Evolutionary conservation across 2,329 filamentous ascomycete species (phyloP), one percentile per base, ranked within the genome.

Genomic region (Aspergillus latus): DNA sequence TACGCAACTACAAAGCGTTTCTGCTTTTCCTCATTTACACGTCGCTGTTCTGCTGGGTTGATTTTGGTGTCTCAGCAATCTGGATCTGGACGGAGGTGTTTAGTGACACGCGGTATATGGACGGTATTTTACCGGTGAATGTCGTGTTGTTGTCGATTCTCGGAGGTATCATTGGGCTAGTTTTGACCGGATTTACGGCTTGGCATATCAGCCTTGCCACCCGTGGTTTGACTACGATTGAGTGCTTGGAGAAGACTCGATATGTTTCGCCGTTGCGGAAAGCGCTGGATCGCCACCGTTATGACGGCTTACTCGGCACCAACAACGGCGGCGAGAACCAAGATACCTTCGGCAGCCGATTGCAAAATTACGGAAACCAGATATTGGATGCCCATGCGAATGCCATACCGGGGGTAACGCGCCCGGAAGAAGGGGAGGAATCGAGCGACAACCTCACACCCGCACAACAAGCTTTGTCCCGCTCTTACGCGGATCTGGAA

Each of bases 1-100:
- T 99, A 62, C 86, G 85, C 69, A 99, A 99, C 76, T 95, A 97
- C 81, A 99, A 99, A 76, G 83, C 92, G 0, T 99, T 99, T 71
- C 73, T 99, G 52, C 82, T 97, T 2, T 99, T 97, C 72, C 80
- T 99, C 28, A 83, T 92, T 54, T 97, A 99, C 73, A 91, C 90
- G 0, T 90, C 88, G 3, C 60, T 96, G 1, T 96, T 96, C 76
- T 92, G 89, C 76, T 86, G 91, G 78, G 84, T 89, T 66, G 84
- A 83, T 67, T 96, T 96, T 70, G 83, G 80, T n/a, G 84, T 92
- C 11, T 86, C 90, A 5, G 86, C 82, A 6, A 79, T 81, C 37
- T 97, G 93, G 92, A 87, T 96, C 7, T 97, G 89, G 85, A 81
- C 80, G 30, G 92, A 97, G 77, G 83, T 97, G 30, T 76, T 93